A percentile compares a stretch with the other conserved stretches of the same genome.
Evolutionary conservation across 2,329 filamentous ascomycete genomes (phyloP).

Genomic region (Lasiodiplodia sp.): DNA sequence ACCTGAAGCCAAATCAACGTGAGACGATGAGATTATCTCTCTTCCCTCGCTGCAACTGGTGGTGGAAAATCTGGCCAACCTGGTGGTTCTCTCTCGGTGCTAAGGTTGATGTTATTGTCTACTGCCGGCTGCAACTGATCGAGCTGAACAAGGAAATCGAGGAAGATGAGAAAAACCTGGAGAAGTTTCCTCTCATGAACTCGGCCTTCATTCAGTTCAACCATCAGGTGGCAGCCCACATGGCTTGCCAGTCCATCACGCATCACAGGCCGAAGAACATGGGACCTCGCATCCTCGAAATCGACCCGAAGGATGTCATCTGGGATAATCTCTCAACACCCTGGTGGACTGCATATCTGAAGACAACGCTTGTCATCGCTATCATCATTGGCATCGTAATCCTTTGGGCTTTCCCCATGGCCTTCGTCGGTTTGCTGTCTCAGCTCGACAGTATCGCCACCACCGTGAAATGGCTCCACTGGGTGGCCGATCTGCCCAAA

Average conservation of each 20-base stretch:
- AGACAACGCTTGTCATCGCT: slow-evolving; percentile 70
- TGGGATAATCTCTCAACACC: slow-evolving; percentile 97
- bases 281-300: slow-evolving; percentile 90
- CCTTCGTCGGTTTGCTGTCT: slow-evolving; percentile 83
- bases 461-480: slow-evolving; percentile 72
- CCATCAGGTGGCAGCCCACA: slow-evolving; percentile 94
- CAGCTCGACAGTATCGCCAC: slow-evolving; percentile 76
- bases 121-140: slow-evolving; percentile 85
- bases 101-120: slow-evolving; percentile 95
- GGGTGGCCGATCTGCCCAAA: slow-evolving; percentile 68
- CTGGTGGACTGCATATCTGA: slow-evolving; percentile 90
- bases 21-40: slow-evolving; percentile 81
- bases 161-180: slow-evolving; percentile 82
- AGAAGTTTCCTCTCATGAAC: slow-evolving; percentile 90
- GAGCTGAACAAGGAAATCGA: slow-evolving; percentile 92
- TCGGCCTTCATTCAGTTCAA: slow-evolving; percentile 99
- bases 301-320: slow-evolving; percentile 88
- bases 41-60: slow-evolving; percentile 62
- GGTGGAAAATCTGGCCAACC: slow-evolving; percentile 31
- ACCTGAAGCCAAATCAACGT: slow-evolving; percentile 80
- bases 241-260: slow-evolving; percentile 92
- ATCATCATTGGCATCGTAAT: slow-evolving; percentile 79
- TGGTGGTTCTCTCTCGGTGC: slow-evolving; percentile 84
- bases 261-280: slow-evolving; percentile 94
- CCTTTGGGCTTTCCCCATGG: slow-evolving; percentile 89